Evolutionary conservation across 768 basidiomycete species (phyloP).

Genomic region (Ephemerocybe angulata): DNA sequence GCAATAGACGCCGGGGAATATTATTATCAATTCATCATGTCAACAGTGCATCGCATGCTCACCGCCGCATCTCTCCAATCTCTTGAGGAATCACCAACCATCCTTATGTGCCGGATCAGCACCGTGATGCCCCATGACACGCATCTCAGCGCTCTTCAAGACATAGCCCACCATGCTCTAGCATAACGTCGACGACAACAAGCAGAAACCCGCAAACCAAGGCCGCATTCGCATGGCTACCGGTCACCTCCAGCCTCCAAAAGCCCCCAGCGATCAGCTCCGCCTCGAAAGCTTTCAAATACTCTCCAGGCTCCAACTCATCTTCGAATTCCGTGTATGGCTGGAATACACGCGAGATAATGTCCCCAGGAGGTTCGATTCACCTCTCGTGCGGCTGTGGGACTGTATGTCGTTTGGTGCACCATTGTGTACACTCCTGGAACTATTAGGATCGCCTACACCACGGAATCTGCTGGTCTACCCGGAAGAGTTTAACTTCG

Average conservation of each 20-base stretch:
- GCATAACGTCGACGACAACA: background rate
- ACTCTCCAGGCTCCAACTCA: slow-evolving; percentile 34
- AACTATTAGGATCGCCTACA: slow-evolving; percentile 35
- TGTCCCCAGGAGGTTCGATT: slow-evolving; percentile 20
- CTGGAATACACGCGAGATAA: slow-evolving; percentile 26
- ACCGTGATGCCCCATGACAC: background rate
- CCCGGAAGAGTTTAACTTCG: slow-evolving; percentile 28
- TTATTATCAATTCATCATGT: too few species aligned
- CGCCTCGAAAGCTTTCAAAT: slow-evolving; percentile 34
- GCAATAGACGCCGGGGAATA: too few species aligned
- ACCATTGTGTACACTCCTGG: slow-evolving; percentile 32
- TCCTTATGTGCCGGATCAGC: background rate
- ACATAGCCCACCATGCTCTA: background rate
- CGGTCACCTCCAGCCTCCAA: slow-evolving; percentile 27
- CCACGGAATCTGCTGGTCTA: slow-evolving; percentile 25
- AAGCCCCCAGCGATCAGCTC: slow-evolving; percentile 34
- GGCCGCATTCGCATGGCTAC: background rate
- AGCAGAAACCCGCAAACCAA: background rate
- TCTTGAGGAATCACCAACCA: too few species aligned
- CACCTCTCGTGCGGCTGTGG: slow-evolving; percentile 31
- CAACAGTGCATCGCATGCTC: too few species aligned
- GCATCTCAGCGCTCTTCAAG: background rate
- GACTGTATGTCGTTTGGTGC: slow-evolving; percentile 35
- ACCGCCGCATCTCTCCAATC: too few species aligned
- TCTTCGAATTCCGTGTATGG: slow-evolving; percentile 36